A percentile compares a stretch with the other conserved stretches of the same genome.
These are phyloP conservation scores for Ephemerocybe angulata DNA, from an alignment of 768 basidiomycete genomes.

Conservation along the genomic window DNA sequence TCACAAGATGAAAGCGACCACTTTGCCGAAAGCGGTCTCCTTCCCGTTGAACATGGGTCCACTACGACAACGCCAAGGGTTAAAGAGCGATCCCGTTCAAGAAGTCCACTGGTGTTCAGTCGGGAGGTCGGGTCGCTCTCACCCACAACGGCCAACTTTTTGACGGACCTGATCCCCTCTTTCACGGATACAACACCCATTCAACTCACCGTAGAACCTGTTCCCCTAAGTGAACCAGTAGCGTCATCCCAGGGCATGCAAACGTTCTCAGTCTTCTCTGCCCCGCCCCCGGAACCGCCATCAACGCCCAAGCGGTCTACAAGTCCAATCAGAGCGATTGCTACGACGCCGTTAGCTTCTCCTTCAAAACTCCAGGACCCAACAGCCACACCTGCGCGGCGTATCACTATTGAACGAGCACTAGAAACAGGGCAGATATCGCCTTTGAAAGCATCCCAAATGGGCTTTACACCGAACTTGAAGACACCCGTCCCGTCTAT, in stretches of 20 bases:
- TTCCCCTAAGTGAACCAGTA: neutral
- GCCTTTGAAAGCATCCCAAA: conserved; percentile 40
- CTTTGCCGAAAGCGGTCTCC: conserved; percentile 5
- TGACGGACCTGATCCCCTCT: conserved; percentile 22
- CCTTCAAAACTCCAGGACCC: conserved; percentile 33
- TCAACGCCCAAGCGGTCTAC: conserved; percentile 22
- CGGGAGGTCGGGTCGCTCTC: conserved; percentile 56
- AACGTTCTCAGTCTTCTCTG: conserved; percentile 18
- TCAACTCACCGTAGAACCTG: neutral
- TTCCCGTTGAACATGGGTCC: conserved; percentile 13
- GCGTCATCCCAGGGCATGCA: conserved; percentile 1
- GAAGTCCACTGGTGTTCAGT: conserved; percentile 16
- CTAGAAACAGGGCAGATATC: conserved; percentile 49
- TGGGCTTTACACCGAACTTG: conserved; percentile 23
- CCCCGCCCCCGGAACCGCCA: conserved; percentile 19
- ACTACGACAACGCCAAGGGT: conserved; percentile 13
- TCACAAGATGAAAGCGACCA: conserved; percentile 16
- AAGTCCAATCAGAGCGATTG: conserved; percentile 21
- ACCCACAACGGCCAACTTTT: conserved; percentile 45
- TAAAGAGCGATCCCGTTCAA: conserved; percentile 20
- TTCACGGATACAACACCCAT: conserved; percentile 8
- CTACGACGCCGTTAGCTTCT: conserved; percentile 14
- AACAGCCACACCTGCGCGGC: conserved; percentile 57
- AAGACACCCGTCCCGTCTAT: no score
- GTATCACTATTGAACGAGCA: conserved; percentile 55